Evolutionary conservation across 169 alveolate genomes (phyloP).

Genomic region (Eimeria sp.): DNA sequence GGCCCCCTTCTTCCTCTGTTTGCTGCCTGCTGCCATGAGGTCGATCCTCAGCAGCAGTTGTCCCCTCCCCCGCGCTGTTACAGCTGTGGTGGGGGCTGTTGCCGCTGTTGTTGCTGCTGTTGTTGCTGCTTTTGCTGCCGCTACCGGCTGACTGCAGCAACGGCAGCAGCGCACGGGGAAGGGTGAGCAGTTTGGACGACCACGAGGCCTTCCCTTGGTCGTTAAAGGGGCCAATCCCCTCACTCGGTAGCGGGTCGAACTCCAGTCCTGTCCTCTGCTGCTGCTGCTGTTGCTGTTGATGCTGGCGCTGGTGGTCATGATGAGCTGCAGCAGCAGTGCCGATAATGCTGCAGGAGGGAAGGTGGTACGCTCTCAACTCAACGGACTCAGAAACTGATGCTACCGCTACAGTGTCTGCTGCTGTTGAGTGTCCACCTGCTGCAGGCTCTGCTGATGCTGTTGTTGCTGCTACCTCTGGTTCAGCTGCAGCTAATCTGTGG

Average conservation of each 20-base stretch:
- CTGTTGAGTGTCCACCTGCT: neutral
- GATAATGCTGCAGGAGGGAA: neutral
- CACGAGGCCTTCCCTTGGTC: neutral
- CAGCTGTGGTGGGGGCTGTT: neutral
- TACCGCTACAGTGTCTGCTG: slow-evolving; percentile 9
- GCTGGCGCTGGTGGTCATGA: slow-evolving; percentile 19
- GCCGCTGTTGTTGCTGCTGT: neutral
- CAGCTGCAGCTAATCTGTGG: neutral
- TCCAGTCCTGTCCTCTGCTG: neutral
- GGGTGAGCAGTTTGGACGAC: neutral
- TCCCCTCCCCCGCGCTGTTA: neutral
- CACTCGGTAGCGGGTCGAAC: neutral
- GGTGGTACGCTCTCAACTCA: neutral
- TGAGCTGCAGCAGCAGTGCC: slow-evolving; percentile 19
- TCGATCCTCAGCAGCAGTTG: neutral
- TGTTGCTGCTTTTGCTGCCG: neutral
- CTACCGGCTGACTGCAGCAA: neutral
- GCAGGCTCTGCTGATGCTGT: neutral
- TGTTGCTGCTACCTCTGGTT: neutral
- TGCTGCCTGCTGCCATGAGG: neutral
- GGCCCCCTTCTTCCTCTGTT: neutral
- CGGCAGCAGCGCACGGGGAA: slow-evolving; percentile 13
- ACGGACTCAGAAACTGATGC: neutral
- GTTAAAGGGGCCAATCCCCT: neutral
- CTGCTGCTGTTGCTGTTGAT: slow-evolving; percentile 8